These are phyloP conservation scores for Tricholoma hemisulphureum DNA, from an alignment of 768 basidiomycete genomes.

Conservation along the genomic window DNA sequence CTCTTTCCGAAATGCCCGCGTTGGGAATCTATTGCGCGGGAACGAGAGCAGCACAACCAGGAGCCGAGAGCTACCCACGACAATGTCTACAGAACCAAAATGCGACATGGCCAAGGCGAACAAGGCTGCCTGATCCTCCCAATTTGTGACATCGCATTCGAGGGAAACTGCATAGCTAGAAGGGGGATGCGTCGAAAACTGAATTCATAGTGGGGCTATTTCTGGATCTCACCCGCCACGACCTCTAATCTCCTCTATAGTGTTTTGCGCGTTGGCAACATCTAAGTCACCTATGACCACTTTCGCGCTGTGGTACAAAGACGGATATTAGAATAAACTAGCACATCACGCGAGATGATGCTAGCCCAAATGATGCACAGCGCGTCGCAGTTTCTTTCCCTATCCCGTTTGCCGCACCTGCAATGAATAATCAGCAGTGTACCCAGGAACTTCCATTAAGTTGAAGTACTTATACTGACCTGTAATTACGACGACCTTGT, in stretches of 20 bases:
- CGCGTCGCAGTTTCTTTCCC: conserved; percentile 49
- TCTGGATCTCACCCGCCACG: conserved; percentile 41
- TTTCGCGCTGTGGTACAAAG: conserved; percentile 39
- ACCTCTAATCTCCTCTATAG: conserved; percentile 38
- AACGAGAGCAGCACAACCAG: background rate
- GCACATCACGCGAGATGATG: background rate
- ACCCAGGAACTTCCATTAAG: too few relatives aligned
- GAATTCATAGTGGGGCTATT: background rate
- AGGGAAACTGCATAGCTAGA: conserved; percentile 41
- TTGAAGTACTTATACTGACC: conserved; percentile 27
- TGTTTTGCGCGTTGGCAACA: conserved; percentile 35
- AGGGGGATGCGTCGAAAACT: background rate
- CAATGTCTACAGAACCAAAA: conserved; percentile 53
- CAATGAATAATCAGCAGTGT: background rate
- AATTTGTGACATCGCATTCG: conserved; percentile 50
- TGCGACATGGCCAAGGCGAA: conserved; percentile 48
- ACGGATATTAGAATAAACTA: background rate
- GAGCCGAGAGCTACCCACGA: conserved; percentile 37
- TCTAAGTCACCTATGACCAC: conserved; percentile 56
- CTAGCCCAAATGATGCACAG: conserved; percentile 54
- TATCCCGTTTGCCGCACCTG: conserved; percentile 54
- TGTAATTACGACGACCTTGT: conserved; percentile 52
- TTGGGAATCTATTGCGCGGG: conserved; percentile 43
- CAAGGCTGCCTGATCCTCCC: conserved; percentile 52
- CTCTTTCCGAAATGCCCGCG: conserved; percentile 44